phyloP scores from a whole-genome alignment of 345 rosid species.

The Diplotaxis tenuifolia region DNA sequence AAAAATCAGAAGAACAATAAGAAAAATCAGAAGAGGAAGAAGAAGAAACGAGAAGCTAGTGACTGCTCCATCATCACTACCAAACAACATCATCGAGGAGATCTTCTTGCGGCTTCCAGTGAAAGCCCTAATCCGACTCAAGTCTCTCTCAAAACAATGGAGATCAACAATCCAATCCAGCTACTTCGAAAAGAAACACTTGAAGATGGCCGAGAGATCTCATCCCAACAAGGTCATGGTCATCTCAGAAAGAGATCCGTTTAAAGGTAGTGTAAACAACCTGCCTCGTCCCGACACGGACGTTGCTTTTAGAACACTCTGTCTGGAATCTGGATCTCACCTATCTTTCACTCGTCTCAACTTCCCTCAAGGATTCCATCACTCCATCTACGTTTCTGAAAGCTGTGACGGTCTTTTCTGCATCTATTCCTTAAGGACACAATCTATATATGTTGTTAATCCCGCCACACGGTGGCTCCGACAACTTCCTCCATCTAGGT shows the following conservation, averaged over 20 bases:
- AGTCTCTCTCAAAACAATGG: conserved; percentile 21
- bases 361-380: background rate
- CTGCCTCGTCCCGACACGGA: background rate
- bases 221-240: background rate
- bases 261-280: background rate
- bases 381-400: background rate
- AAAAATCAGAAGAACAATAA: background rate
- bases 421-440: background rate
- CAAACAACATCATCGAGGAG: background rate
- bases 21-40: background rate
- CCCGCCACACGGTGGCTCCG: conserved; percentile 11
- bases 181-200: conserved; percentile 10
- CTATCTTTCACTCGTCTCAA: background rate
- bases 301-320: background rate
- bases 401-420: background rate
- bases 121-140: conserved; percentile 1
- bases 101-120: conserved; percentile 17
- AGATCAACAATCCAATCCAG: background rate
- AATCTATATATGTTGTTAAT: background rate
- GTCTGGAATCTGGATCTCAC: background rate
- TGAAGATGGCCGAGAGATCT: background rate
- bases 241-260: background rate
- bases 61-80: background rate
- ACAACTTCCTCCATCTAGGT: conserved; percentile 17
- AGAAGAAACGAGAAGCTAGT: background rate